These are phyloP conservation scores for Kwoniella newhampshirensis DNA, from an alignment of 768 basidiomycete genomes.

Conservation along the genomic window DNA sequence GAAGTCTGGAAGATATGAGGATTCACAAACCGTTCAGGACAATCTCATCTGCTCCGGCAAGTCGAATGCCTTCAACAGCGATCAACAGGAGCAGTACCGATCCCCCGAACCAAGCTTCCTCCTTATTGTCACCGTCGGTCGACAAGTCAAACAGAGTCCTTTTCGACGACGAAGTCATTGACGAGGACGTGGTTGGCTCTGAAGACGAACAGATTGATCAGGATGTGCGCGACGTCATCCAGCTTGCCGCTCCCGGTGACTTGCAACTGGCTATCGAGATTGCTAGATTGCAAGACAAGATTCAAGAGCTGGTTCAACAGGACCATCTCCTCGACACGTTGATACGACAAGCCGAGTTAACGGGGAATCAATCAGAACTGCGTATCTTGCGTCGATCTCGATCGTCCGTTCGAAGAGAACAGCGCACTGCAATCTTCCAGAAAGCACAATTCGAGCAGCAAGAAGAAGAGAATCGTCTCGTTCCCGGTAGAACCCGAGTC, in stretches of 20 bases:
- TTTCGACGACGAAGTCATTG: slow-evolving; percentile 55
- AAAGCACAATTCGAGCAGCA: slow-evolving; percentile 91
- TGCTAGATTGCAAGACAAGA: slow-evolving; percentile 69
- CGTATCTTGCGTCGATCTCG: slow-evolving; percentile 78
- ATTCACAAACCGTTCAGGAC: neutral
- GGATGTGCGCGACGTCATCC: slow-evolving; percentile 58
- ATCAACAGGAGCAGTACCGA: neutral
- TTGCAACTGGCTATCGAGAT: slow-evolving; percentile 60
- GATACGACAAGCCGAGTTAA: slow-evolving; percentile 91
- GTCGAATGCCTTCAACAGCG: slow-evolving; percentile 15
- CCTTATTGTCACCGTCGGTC: neutral
- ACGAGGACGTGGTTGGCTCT: slow-evolving; percentile 56
- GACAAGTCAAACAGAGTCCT: slow-evolving; percentile 35
- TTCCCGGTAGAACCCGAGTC: slow-evolving; percentile 80
- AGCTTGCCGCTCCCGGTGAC: slow-evolving; percentile 74
- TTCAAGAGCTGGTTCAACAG: slow-evolving; percentile 74
- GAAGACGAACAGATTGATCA: slow-evolving; percentile 19
- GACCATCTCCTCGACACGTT: slow-evolving; percentile 79
- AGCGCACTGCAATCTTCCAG: slow-evolving; percentile 82
- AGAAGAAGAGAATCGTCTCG: slow-evolving; percentile 81
- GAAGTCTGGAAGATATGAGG: slow-evolving; percentile 37
- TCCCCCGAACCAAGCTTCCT: neutral
- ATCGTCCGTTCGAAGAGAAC: slow-evolving; percentile 74
- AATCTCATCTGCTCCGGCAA: slow-evolving; percentile 9
- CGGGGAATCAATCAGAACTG: slow-evolving; percentile 83